Percentiles rank a stretch among this genome's conserved stretches.
These are phyloP conservation scores for Fraxinus anomala DNA, from an alignment of 257 asterid genomes.

Conservation along the genomic window DNA sequence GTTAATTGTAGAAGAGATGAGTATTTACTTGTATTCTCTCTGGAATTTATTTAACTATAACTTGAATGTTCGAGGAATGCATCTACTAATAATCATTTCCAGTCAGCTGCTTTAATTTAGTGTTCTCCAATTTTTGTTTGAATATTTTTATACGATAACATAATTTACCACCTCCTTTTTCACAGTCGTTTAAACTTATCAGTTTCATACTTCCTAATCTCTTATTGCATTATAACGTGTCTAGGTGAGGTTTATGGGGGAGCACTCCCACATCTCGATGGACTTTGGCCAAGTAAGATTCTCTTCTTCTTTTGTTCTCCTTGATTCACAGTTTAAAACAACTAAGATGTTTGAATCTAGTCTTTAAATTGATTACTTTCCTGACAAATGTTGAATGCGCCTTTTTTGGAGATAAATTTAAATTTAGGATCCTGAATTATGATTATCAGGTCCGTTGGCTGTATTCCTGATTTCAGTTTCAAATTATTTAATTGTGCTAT, in stretches of 20 bases:
- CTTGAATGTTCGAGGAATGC: background rate
- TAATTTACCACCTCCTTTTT: background rate
- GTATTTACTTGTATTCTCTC: background rate
- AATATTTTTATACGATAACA: background rate
- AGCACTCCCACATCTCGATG: constrained; percentile 52
- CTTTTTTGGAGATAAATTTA: background rate
- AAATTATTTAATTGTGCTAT: constrained; percentile 27
- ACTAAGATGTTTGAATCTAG: background rate
- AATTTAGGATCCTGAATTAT: background rate
- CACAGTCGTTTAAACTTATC: background rate
- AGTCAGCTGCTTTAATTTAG: background rate
- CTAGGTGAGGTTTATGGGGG: constrained; percentile 54
- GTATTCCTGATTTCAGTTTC: background rate
- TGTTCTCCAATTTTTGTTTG: background rate
- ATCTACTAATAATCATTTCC: background rate
- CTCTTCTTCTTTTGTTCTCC: constrained; percentile 8
- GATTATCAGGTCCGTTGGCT: background rate
- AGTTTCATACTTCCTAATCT: background rate
- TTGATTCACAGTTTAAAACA: constrained; percentile 2
- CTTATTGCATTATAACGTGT: constrained; percentile 1
- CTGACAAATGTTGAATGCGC: background rate
- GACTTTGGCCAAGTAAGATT: constrained; percentile 52
- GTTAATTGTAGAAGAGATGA: background rate
- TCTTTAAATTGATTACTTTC: background rate
- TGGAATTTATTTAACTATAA: background rate